Conservation (phyloP, 768 basidiomycete species). For the Rhizopogon vesiculosus region DNA sequence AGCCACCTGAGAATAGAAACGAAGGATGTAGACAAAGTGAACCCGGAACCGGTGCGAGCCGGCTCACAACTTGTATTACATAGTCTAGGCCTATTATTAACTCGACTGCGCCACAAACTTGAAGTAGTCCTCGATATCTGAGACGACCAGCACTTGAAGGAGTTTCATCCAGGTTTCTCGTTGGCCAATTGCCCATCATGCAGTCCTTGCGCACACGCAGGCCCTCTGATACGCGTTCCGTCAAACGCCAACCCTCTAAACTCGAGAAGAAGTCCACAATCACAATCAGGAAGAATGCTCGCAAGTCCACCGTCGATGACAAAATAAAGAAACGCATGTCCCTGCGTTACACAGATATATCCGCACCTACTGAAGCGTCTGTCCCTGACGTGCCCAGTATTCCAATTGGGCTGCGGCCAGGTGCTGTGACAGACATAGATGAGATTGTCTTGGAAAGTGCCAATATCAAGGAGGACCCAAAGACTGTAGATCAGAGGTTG, state of each 20-base stretch:
- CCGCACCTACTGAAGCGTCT: slow-evolving; percentile 53
- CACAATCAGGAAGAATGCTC: slow-evolving; percentile 35
- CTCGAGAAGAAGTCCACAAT: slow-evolving; percentile 18
- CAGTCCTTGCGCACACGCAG: slow-evolving; percentile 52
- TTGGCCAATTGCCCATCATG: slow-evolving; percentile 30
- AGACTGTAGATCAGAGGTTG: slow-evolving; percentile 49
- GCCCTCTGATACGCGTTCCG: slow-evolving; percentile 38
- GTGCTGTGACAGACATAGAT: slow-evolving; percentile 35
- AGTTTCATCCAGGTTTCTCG: neutral
- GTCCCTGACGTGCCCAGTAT: slow-evolving; percentile 58
- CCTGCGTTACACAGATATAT: slow-evolving; percentile 87
- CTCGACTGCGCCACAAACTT: too few species aligned
- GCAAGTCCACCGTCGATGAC: slow-evolving; percentile 61
- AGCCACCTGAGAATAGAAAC: too few species aligned
- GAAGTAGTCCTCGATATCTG: neutral
- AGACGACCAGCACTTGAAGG: neutral
- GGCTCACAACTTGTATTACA: neutral
- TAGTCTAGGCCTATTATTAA: too few species aligned
- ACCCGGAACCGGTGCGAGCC: neutral
- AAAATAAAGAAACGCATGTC: slow-evolving; percentile 97
- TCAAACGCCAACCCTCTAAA: slow-evolving; percentile 29
- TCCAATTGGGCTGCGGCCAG: slow-evolving; percentile 39
- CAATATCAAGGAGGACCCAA: slow-evolving; percentile 50
- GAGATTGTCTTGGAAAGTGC: slow-evolving; percentile 43
- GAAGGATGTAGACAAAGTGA: neutral